These are phyloP conservation scores for Ceratocystis cubensis DNA, from an alignment of 2,329 filamentous ascomycete genomes.

Conservation along the genomic window DNA sequence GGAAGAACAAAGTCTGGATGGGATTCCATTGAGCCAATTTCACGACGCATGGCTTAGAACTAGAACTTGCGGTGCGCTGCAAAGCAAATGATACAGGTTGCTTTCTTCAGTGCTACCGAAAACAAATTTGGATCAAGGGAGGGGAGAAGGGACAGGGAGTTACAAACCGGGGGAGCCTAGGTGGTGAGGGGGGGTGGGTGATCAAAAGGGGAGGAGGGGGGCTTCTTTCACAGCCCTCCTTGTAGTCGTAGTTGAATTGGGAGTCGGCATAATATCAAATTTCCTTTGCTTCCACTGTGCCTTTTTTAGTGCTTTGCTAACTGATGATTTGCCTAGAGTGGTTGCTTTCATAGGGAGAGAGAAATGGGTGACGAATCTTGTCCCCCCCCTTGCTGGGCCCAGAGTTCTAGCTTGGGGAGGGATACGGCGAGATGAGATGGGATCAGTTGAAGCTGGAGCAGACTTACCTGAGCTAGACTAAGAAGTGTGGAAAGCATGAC, in stretches of 20 bases:
- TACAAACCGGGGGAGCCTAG: not conserved
- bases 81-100: not conserved
- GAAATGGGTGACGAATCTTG: not conserved
- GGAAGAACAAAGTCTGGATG: slow-evolving; percentile 8
- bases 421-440: too few species aligned
- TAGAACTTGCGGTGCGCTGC: not conserved
- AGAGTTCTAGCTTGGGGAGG: not conserved
- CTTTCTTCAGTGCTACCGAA: slow-evolving; percentile 5
- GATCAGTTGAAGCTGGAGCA: not conserved
- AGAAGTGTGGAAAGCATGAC: not conserved
- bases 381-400: not conserved
- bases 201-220: not conserved
- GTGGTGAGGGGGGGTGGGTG: not conserved
- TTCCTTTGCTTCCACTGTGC: not conserved
- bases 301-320: not conserved
- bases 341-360: not conserved
- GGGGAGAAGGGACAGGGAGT: not conserved
- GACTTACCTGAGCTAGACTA: not conserved
- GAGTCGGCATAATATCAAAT: not conserved
- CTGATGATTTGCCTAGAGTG: not conserved
- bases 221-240: not conserved
- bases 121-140: not conserved
- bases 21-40: slow-evolving; percentile 3
- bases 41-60: not conserved
- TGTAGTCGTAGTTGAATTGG: too few species aligned